Percentiles rank a stretch among this genome's conserved stretches.
phyloP scores from a whole-genome alignment of 352 stramenopile species.

The Globisporangium carolinianum region DNA sequence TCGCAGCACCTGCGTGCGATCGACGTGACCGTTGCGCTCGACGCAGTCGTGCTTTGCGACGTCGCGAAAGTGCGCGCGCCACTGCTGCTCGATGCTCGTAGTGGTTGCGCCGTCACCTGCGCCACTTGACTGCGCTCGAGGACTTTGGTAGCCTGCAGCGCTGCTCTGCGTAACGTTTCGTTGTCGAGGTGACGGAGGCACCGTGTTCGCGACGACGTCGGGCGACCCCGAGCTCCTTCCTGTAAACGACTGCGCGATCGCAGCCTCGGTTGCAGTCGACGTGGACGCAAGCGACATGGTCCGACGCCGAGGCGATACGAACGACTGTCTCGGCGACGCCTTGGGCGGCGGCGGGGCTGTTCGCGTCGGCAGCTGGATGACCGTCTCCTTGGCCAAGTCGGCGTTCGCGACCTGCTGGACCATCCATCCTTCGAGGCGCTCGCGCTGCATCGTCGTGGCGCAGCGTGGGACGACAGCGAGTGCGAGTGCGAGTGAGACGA shows the following conservation, averaged over 20 bases:
- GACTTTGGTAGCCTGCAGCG: background rate
- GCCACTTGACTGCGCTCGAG: background rate
- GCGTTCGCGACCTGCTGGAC: conserved; percentile 63
- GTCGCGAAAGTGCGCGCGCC: conserved; percentile 39
- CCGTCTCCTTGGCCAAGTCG: conserved; percentile 53
- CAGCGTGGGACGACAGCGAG: background rate
- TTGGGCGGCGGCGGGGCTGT: background rate
- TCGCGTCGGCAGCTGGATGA: conserved; percentile 43
- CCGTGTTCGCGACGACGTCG: background rate
- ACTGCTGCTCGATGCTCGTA: conserved; percentile 35
- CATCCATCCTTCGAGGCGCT: conserved; percentile 73
- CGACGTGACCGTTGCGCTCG: conserved; percentile 29
- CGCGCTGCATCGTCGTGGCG: conserved; percentile 41
- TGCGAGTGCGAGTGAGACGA: background rate
- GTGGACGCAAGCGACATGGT: background rate
- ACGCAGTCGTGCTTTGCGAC: conserved; percentile 15
- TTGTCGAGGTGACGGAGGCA: conserved; percentile 9
- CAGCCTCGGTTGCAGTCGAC: background rate
- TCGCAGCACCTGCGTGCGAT: conserved; percentile 49
- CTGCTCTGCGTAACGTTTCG: background rate
- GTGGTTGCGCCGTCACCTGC: conserved; percentile 15
- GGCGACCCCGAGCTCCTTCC: too few relatives aligned
- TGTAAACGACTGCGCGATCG: background rate
- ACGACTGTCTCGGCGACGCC: conserved; percentile 11
- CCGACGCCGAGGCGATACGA: conserved; percentile 1